Evolutionary conservation across 108 stramenopile genomes (phyloP).

Genomic region (Schizochytrium sp.): DNA sequence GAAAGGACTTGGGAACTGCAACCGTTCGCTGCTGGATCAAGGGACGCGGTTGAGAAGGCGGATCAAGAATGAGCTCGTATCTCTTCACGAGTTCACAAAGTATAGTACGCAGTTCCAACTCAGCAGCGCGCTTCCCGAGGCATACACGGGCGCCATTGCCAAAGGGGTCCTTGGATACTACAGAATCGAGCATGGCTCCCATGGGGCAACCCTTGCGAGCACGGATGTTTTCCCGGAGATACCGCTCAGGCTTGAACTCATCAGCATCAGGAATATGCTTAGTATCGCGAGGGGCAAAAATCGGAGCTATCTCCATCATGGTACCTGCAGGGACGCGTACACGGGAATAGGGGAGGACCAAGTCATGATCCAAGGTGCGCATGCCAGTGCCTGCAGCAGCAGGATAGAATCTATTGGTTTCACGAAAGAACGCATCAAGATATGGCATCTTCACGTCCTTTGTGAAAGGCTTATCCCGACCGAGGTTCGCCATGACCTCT

Average conservation of each 20-base stretch:
- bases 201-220: not conserved
- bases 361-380: slow-evolving; percentile 15
- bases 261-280: not conserved
- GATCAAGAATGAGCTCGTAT: slow-evolving; percentile 49
- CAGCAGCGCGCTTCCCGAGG: slow-evolving; percentile 46
- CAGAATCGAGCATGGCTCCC: not conserved
- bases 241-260: slow-evolving; percentile 13
- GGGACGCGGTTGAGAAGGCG: not conserved
- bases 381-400: not conserved
- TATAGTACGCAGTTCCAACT: slow-evolving; percentile 26
- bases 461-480: not conserved
- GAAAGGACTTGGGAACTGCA: too few relatives aligned
- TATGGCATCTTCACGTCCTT: not conserved
- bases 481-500: slow-evolving; percentile 22
- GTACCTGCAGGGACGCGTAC: slow-evolving; percentile 12
- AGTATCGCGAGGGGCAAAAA: not conserved
- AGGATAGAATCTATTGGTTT: not conserved
- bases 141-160: not conserved
- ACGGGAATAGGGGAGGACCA: not conserved
- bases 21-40: too few relatives aligned
- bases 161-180: not conserved
- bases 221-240: not conserved
- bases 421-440: slow-evolving; percentile 23
- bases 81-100: not conserved
- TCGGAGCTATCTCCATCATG: not conserved